Evolutionary conservation across 306 rosid species (phyloP).

Genomic region (Prunus padus): DNA sequence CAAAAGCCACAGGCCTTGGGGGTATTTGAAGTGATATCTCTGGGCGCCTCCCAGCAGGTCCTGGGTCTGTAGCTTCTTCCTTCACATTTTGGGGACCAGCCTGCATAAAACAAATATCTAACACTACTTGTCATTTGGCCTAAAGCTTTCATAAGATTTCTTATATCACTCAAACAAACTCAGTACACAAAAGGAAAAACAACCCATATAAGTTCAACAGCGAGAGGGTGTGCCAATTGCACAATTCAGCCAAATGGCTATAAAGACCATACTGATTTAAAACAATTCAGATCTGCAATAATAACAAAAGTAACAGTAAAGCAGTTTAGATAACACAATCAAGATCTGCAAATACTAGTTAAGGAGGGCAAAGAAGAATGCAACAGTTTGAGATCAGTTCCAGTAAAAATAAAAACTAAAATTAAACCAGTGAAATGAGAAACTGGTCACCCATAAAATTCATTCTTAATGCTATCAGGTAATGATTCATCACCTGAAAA

Average conservation of each 20-base stretch:
- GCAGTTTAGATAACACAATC: slow-evolving; percentile 1
- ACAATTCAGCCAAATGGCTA: slow-evolving; percentile 1
- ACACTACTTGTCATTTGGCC: neutral
- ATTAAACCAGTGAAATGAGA: neutral
- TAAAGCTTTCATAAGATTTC: neutral
- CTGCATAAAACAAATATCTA: slow-evolving; percentile 40
- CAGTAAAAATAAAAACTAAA: neutral
- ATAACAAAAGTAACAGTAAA: neutral
- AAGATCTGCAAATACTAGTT: slow-evolving; percentile 17
- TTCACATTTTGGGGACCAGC: slow-evolving; percentile 26
- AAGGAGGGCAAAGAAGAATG: slow-evolving; percentile 18
- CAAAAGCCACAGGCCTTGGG: slow-evolving; percentile 62
- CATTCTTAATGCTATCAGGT: neutral
- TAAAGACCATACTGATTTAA: neutral
- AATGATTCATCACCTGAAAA: neutral
- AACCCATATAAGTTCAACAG: slow-evolving; percentile 11
- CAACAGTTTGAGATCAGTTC: neutral
- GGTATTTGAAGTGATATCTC: slow-evolving; percentile 96
- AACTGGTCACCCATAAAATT: neutral
- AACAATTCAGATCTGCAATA: neutral
- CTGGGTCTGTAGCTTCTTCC: slow-evolving; percentile 43
- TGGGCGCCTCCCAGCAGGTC: slow-evolving; percentile 61
- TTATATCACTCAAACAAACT: neutral
- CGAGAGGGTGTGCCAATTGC: neutral
- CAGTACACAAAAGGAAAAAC: neutral